Evolutionary conservation across 2,329 filamentous ascomycete genomes (phyloP), one percentile per base, ranked within the genome.

Genomic region (Ramichloridium luteum): DNA sequence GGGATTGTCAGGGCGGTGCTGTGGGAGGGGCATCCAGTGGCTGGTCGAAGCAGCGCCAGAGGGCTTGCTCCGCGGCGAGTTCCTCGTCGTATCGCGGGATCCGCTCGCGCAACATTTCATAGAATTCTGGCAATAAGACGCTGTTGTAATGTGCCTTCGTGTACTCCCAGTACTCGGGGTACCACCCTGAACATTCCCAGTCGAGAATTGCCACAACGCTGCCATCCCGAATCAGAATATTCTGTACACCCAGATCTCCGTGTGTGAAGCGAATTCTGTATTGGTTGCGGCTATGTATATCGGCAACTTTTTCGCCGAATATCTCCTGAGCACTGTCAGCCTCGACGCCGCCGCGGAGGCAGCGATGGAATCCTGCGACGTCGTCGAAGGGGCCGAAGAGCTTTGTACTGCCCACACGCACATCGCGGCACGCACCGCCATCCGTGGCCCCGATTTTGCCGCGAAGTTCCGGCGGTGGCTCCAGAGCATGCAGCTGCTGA

Each of bases 61-160:
- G 28, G 9, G 14, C 16, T 12, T 32, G 35, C 26, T 40, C 38
- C 12, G 35, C 35, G n/a, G n/a, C 17, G n/a, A 38, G 17, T 20
- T 40, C 38, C 12, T 35, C 28, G 13, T 38, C 35, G 13, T 40
- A 40, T 10, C 35, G 28, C 4, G 15, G n/a, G 9, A 35, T 30
- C 13, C 17, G 13, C 18, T 40, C 18, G 9, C 26, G 12, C 9
- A 38, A 25, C 35, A 40, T 29, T 16, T 40, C 31, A 25, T 37
- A 35, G 28, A 40, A 32, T 14, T 38, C 31, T 11, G 35, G 35
- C 9, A 28, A 13, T 5, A 13, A 15, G 13, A 26, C 13, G 10
- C 29, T 14, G 20, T 32, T 30, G 32, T 36, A 43, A 28, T 28
- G n/a, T 3, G 27, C 27, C 27, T 29, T 29, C 13, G 27, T 29